Percentiles rank a stretch among this genome's conserved stretches.
These are phyloP conservation scores for Ophiostoma populinum DNA, from an alignment of 2,329 filamentous ascomycete genomes.

Conservation along the genomic window DNA sequence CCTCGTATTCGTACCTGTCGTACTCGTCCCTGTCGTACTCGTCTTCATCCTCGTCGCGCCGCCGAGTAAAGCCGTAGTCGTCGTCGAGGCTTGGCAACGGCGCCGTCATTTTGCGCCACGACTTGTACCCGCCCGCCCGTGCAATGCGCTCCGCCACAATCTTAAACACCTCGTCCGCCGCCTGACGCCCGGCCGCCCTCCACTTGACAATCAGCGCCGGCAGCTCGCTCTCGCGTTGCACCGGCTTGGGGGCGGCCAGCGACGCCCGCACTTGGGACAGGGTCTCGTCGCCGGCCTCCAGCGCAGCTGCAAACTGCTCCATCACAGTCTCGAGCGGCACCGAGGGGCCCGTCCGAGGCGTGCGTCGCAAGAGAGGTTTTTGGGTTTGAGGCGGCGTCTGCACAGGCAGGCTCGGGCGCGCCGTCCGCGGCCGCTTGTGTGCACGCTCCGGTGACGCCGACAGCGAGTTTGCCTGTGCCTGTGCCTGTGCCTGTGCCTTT, in stretches of 20 bases:
- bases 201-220: constrained; percentile 39
- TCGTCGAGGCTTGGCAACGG: too few species aligned
- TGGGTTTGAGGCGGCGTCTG: too few species aligned
- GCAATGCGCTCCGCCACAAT: constrained; percentile 34
- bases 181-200: constrained; percentile 39
- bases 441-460: neutral
- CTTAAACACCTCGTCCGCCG: constrained; percentile 51
- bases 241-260: neutral
- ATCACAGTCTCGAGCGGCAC: constrained; percentile 2
- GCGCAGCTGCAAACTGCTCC: constrained; percentile 4
- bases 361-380: too few species aligned
- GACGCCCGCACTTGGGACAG: neutral
- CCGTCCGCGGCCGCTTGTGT: neutral
- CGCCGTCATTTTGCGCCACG: too few species aligned
- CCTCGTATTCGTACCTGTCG: too few species aligned
- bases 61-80: too few species aligned
- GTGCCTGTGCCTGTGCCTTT: neutral
- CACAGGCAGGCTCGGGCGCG: too few species aligned
- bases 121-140: constrained; percentile 17
- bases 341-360: too few species aligned
- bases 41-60: too few species aligned
- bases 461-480: neutral
- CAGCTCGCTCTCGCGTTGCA: constrained; percentile 24
- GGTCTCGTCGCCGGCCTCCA: constrained; percentile 6
- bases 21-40: too few species aligned